These are phyloP conservation scores for Tetrahymena thermophila DNA, from an alignment of 73 alveolate genomes.

Conservation along the genomic window DNA sequence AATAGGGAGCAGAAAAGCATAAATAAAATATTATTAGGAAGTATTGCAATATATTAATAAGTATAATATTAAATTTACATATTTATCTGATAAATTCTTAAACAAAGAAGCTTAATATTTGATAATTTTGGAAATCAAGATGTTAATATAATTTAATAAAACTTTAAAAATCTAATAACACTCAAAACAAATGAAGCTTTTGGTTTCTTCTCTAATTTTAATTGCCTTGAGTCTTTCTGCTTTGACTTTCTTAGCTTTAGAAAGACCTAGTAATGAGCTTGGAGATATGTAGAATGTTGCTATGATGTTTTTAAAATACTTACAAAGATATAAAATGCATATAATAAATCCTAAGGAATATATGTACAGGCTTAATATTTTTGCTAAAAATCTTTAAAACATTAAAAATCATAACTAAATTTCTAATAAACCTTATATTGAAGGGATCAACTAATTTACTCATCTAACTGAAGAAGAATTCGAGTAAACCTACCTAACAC, in stretches of 20 bases:
- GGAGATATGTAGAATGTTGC: neutral
- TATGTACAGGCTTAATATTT: constrained; percentile 29
- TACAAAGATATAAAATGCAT: neutral
- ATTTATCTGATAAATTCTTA: too few relatives aligned
- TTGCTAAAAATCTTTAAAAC: constrained; percentile 5
- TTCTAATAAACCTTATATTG: neutral
- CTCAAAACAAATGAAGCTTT: neutral
- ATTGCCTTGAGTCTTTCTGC: neutral
- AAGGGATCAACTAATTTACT: constrained; percentile 36
- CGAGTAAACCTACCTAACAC: constrained; percentile 27
- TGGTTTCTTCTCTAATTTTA: neutral
- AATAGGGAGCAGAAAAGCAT: too few relatives aligned
- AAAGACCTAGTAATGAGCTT: neutral
- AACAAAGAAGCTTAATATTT: too few relatives aligned
- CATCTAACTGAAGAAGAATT: constrained; percentile 53
- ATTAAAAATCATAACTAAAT: constrained; percentile 1
- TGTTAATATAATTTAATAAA: too few relatives aligned
- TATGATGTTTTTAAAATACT: neutral
- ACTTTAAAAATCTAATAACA: too few relatives aligned
- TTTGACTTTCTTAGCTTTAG: neutral
- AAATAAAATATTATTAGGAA: too few relatives aligned
- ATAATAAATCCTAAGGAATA: neutral
- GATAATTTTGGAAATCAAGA: too few relatives aligned
- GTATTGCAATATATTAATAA: too few relatives aligned
- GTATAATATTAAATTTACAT: too few relatives aligned